Evolutionary conservation across 2,329 filamentous ascomycete species (phyloP), one percentile per base, ranked within the genome.

Genomic region (Colletotrichum simmondsii): DNA sequence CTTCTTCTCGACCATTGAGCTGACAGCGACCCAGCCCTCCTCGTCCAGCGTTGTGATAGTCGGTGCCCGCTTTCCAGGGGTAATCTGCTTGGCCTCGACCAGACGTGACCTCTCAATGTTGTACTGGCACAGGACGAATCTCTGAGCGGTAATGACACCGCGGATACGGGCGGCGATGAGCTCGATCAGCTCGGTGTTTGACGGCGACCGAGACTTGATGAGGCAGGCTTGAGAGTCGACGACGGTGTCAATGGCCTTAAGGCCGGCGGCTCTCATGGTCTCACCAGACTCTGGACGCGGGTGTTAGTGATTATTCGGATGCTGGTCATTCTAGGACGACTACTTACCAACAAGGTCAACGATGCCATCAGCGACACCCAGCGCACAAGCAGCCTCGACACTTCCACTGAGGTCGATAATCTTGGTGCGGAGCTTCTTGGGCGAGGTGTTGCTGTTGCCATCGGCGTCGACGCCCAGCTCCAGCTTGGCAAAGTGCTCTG

Each of bases 341-440:
- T 81, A 90, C 93, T 81, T 84, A 97, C 95, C 95, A 80, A 99
- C 97, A 71, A 99, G 91, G 85, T 99, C 97, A 59, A 99, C 95
- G 81, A 99, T 98, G 63, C 96, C 97, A 81, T 98, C 96, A 56
- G 97, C 97, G 32, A 98, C 95, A 65, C 97, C 97, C 67, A 99
- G 87, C 24, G 97, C 96, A 81, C 97, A 99, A 52, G 97, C 96
- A 64, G 97, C 96, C 85, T 99, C 97, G 42, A 99, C 97, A 87
- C 96, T 98, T 19, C 97, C 97, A 76, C 96, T 97, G 73, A 98
- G 90, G 83, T 97, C 97, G 79, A 98, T 94, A 78, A 99, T 95
- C 80, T 95, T 95, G 11, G 97, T 98, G 78, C 88, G 90, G 77
- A 97, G 83, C 81, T 93, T 92, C 65, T 80, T 80, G 19, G 81